These are phyloP conservation scores for Kondoa subrosea DNA, from an alignment of 768 basidiomycete species.

Conservation along the genomic window DNA sequence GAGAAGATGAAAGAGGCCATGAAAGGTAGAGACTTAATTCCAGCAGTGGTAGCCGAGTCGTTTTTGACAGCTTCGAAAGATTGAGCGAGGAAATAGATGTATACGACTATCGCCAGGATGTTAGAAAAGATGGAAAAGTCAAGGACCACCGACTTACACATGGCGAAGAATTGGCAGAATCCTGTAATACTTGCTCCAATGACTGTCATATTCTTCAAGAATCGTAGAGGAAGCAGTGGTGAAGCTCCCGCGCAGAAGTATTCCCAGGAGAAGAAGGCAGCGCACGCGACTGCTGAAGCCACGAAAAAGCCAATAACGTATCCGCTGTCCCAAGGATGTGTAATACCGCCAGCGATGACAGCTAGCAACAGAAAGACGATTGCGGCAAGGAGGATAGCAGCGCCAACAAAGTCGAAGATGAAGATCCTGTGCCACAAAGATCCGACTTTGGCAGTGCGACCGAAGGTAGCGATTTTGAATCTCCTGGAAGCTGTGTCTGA, in stretches of 20 bases:
- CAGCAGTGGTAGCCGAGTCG: conserved; percentile 21
- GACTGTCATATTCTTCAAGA: conserved; percentile 1
- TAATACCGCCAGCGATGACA: conserved; percentile 39
- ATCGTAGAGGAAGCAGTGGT: conserved; percentile 2
- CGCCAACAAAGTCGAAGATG: conserved; percentile 36
- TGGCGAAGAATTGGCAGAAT: neutral
- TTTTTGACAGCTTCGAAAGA: conserved; percentile 20
- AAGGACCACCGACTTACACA: neutral
- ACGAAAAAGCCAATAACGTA: neutral
- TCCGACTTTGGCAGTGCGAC: conserved; percentile 21
- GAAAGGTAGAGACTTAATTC: conserved; percentile 15
- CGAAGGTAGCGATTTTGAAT: conserved; percentile 20
- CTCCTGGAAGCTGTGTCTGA: neutral
- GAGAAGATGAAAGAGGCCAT: conserved; percentile 19
- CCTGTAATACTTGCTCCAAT: neutral
- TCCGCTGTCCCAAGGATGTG: conserved; percentile 34
- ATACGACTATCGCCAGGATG: conserved; percentile 10
- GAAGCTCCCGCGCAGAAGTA: neutral
- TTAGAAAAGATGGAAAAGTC: neutral
- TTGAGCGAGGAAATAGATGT: conserved; percentile 19
- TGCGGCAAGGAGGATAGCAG: conserved; percentile 33
- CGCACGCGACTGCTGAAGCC: neutral
- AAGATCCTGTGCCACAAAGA: conserved; percentile 5
- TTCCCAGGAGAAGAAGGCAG: neutral
- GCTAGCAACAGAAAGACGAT: conserved; percentile 36